Evolutionary conservation across 352 stramenopile genomes (phyloP), one percentile per base, ranked within the genome.

Genomic region (Phytophthora hibernalis): DNA sequence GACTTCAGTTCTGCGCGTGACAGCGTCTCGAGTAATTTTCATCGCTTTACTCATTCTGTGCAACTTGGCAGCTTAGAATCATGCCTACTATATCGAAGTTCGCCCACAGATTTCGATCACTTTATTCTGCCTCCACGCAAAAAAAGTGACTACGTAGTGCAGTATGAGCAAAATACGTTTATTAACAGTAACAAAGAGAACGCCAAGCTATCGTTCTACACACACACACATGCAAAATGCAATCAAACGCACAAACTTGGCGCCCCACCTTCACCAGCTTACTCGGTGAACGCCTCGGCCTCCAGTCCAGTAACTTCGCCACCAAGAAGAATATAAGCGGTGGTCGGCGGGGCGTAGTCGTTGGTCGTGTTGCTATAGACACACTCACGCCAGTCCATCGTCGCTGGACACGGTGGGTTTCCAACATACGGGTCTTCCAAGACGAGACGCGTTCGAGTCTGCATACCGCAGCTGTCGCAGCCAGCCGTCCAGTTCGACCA

Each of bases 401-500:
- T 68, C 11, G 51, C 15, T 0, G 65, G 58, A 13, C 72, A 88
- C 18, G 56, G 0, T 2, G 61, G 40, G 4, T 68, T 74, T 16
- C 57, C 57, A 33, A 80, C 74, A 56, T 83, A 89, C 47, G 68
- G 59, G 15, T 84, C 62, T 9, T 74, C 43, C 1, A 85, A 51
- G 13, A 90, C 45, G 2, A 54, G 59, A 7, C 82, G 82, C 13
- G 69, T 75, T 0, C 70, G 62, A 0, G 75, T 88, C 64, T 84
- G 77, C 37, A 68, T 35, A 11, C 77, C 77, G 11, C 65, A 82
- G 49, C 68, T 62, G 18, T 79, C 65, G 24, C 82, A 76, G 40
- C 85, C 89, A 6, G 68, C 68, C 5, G 77, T 87, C 82, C 82
- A 93, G 22, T 22, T 54, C 2, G 61, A 70, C 79, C 79, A 93